phyloP scores from a whole-genome alignment of 768 basidiomycete species.

The Boletus eberwhitei region DNA sequence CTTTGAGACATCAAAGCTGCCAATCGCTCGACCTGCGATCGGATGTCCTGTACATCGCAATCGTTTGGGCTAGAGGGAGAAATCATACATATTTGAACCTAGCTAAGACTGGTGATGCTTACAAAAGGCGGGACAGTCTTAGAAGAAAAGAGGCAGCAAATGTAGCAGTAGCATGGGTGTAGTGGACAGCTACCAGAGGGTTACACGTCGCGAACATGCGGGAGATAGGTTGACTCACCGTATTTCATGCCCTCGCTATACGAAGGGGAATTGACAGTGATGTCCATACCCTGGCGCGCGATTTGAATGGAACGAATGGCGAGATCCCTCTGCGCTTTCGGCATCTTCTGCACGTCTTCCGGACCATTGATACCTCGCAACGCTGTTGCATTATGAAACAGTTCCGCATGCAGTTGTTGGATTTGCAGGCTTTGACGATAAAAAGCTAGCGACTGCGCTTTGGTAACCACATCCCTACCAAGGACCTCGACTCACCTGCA shows the following conservation, averaged over 20 bases:
- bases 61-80: constrained; percentile 65
- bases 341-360: constrained; percentile 85
- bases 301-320: constrained; percentile 82
- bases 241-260: constrained; percentile 94
- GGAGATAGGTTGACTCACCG: constrained; percentile 44
- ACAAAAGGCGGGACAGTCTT: constrained; percentile 85
- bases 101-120: constrained; percentile 29
- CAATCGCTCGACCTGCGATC: constrained; percentile 74
- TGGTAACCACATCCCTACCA: constrained; percentile 4
- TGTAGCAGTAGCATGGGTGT: constrained; percentile 89
- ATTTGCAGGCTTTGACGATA: constrained; percentile 87
- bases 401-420: constrained; percentile 81
- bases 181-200: constrained; percentile 65
- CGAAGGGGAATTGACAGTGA: constrained; percentile 77
- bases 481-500: constrained; percentile 49
- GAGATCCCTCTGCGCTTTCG: constrained; percentile 68
- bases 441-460: constrained; percentile 52
- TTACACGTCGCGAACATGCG: constrained; percentile 4
- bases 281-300: constrained; percentile 76
- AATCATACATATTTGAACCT: not conserved
- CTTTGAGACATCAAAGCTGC: constrained; percentile 75
- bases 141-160: constrained; percentile 90
- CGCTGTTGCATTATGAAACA: constrained; percentile 83
- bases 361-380: constrained; percentile 80
- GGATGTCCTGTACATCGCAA: constrained; percentile 71